Base-by-base conservation (phyloP, 805 yeast genomes). In the Cyberlindnera lachancei region DNA sequence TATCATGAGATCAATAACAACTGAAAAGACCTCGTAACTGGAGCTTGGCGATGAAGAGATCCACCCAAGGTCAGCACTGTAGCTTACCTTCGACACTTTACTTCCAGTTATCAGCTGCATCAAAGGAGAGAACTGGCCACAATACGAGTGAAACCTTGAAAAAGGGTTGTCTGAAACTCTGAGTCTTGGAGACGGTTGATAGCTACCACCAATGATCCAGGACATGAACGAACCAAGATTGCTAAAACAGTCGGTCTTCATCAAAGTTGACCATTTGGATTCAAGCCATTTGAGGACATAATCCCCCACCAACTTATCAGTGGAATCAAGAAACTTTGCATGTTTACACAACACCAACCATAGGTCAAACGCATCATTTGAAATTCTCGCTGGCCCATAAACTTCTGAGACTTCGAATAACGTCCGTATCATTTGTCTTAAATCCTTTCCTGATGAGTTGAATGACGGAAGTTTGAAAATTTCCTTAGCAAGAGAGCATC, bases 301-400 rank as follows among this genome's bases (percentile, higher is more conserved):
- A 11, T 55, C 50, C 3, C 46, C 43, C 9, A 56, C 34, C n/a
- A 48, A 53, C 2, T 52, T 48, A 8, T 48, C 46, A 3, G 48
- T 48, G 4, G 61, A 47, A 15, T 56, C 57, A 14, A 60, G 50
- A 3, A 48, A 48, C 21, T 53, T 56, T 13, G 69, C 59, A 8
- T 68, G 45, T 4, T 50, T 48, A 12, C 63, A 51, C 4, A 70
- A 40, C 1, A 60, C 42, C 31, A 60, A 53, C 88, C 88, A 80
- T 40, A 79, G 72, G 11, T 48, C 41, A 18, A 73, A 54, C 4
- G 80, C 58, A 29, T 66, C 72, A 26, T 66, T 56, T 29, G 66
- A 60, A 1, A 77, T 32, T 1, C 40, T 16, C 2, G 55, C 46
- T 3, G 92, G 90, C 0, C 90, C 90, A 49, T 69, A 71, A 1